These are phyloP conservation scores for Psilocybe tampanensis DNA, from an alignment of 768 basidiomycete genomes.

Conservation along the genomic window DNA sequence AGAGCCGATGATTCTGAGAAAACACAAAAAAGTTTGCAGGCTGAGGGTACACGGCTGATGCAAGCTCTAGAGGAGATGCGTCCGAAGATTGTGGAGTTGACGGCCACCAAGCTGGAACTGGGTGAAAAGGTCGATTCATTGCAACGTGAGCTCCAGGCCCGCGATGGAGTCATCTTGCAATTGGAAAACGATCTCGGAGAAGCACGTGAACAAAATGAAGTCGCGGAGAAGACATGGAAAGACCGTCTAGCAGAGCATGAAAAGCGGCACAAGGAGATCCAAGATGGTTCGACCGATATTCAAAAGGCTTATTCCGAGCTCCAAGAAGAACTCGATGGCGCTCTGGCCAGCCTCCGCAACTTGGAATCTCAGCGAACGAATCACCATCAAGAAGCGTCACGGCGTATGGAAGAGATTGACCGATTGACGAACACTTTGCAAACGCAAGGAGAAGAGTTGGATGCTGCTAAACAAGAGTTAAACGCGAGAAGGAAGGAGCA, in stretches of 20 bases:
- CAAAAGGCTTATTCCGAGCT: constrained; percentile 64
- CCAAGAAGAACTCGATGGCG: constrained; percentile 60
- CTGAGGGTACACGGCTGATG: constrained; percentile 79
- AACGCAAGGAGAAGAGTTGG: constrained; percentile 55
- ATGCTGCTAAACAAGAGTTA: constrained; percentile 53
- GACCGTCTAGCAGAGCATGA: constrained; percentile 49
- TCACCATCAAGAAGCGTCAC: constrained; percentile 56
- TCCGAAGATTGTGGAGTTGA: constrained; percentile 82
- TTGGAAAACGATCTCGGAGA: constrained; percentile 65
- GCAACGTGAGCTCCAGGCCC: constrained; percentile 52
- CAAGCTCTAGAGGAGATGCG: constrained; percentile 84
- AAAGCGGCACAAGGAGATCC: constrained; percentile 50
- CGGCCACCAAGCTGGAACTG: constrained; percentile 68
- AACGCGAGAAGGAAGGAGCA: constrained; percentile 43
- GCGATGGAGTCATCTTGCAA: constrained; percentile 59
- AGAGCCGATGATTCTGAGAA: constrained; percentile 78
- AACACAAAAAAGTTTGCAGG: constrained; percentile 71
- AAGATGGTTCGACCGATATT: constrained; percentile 56
- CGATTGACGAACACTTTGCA: constrained; percentile 46
- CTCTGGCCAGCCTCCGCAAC: constrained; percentile 53
- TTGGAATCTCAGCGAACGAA: constrained; percentile 69
- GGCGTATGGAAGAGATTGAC: constrained; percentile 60
- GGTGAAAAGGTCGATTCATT: constrained; percentile 63
- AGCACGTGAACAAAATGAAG: constrained; percentile 49
- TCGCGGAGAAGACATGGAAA: constrained; percentile 45